phyloP scores from a whole-genome alignment of 2,329 filamentous ascomycete genomes.

The Ascosphaera acerosa region DNA sequence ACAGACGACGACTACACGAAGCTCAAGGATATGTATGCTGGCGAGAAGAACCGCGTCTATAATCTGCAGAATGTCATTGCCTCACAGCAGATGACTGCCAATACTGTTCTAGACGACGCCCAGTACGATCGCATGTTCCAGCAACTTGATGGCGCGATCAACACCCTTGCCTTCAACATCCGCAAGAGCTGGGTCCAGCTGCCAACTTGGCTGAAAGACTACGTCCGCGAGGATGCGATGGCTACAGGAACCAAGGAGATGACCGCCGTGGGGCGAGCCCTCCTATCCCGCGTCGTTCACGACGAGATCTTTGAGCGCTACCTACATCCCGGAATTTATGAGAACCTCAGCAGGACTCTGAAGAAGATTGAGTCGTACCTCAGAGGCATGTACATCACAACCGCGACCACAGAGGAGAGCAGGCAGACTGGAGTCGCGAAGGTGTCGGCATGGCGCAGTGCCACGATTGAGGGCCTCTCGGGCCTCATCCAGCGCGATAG shows the following conservation, averaged over 20 bases:
- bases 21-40: constrained; percentile 93
- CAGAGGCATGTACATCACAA: constrained; percentile 35
- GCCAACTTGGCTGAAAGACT: constrained; percentile 53
- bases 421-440: constrained; percentile 69
- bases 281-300: constrained; percentile 71
- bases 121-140: constrained; percentile 80
- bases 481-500: constrained; percentile 39
- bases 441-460: constrained; percentile 76
- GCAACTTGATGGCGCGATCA: constrained; percentile 77
- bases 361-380: constrained; percentile 79
- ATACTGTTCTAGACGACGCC: constrained; percentile 81
- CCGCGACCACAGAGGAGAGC: constrained; percentile 56
- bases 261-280: constrained; percentile 77
- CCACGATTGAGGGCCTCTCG: constrained; percentile 74
- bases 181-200: constrained; percentile 77
- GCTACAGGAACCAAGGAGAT: constrained; percentile 87
- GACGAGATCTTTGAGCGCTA: constrained; percentile 77
- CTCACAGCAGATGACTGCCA: constrained; percentile 81
- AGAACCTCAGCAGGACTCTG: constrained; percentile 46
- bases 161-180: constrained; percentile 85
- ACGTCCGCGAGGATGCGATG: constrained; percentile 64
- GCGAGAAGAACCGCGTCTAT: constrained; percentile 71
- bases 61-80: constrained; percentile 93
- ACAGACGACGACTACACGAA: constrained; percentile 89
- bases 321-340: constrained; percentile 75